Conservation (phyloP, 345 rosid genomes). For the Dipteronia sinensis region DNA sequence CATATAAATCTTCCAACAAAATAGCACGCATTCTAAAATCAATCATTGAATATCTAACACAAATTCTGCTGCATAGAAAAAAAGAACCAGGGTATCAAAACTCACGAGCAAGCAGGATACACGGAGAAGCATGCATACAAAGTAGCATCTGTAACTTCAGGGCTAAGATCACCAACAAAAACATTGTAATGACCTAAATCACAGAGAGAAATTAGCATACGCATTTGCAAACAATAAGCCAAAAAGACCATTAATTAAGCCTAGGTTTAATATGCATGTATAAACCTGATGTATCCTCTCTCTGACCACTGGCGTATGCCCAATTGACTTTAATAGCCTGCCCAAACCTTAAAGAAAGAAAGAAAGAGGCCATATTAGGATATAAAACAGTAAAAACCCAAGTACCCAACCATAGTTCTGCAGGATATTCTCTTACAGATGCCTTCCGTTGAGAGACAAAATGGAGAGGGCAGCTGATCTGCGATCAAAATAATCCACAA, state of each 20-base stretch:
- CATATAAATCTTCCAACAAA: constrained; percentile 3
- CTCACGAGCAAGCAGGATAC: constrained; percentile 94
- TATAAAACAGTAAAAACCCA: constrained; percentile 3
- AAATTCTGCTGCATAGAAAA: background rate
- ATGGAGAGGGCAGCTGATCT: constrained; percentile 86
- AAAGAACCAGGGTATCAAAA: constrained; percentile 14
- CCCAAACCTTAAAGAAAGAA: constrained; percentile 62
- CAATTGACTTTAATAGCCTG: constrained; percentile 99
- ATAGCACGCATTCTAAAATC: background rate
- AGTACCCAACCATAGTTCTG: background rate
- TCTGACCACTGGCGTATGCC: constrained; percentile 98
- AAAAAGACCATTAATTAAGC: background rate
- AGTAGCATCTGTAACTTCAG: constrained; percentile 96
- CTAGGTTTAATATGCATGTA: constrained; percentile 5
- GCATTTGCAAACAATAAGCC: background rate
- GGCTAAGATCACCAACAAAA: constrained; percentile 98
- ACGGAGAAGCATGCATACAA: constrained; percentile 89
- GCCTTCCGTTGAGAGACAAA: constrained; percentile 80
- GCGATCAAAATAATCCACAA: constrained; percentile 90
- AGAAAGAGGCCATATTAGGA: background rate
- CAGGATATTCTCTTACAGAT: constrained; percentile 53
- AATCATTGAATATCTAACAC: background rate
- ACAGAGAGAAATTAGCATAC: constrained; percentile 12
- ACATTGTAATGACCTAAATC: constrained; percentile 85
- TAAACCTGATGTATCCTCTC: constrained; percentile 96